phyloP scores from a whole-genome alignment of 2,329 filamentous ascomycete genomes.

The Phyllosticta capitalensis region DNA sequence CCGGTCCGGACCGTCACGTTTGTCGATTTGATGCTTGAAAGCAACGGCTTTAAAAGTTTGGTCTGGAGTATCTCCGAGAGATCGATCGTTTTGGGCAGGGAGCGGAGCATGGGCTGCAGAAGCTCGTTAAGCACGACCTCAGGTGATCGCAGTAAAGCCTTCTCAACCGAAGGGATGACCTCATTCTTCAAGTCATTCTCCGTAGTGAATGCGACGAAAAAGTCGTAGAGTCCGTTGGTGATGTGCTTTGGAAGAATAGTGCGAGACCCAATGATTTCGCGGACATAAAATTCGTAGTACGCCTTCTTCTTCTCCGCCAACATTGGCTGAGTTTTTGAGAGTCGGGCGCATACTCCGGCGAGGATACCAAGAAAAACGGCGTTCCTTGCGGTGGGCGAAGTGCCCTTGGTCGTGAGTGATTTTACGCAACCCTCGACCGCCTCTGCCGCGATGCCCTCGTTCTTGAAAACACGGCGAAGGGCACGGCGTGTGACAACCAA shows the following conservation, averaged over 20 bases:
- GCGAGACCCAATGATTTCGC: constrained; percentile 77
- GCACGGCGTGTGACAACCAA: constrained; percentile 70
- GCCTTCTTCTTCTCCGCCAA: constrained; percentile 59
- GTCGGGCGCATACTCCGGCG: constrained; percentile 73
- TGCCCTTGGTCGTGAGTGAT: constrained; percentile 58
- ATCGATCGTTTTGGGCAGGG: constrained; percentile 63
- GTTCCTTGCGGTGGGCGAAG: constrained; percentile 57
- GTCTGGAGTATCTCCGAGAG: constrained; percentile 63
- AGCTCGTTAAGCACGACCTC: constrained; percentile 80
- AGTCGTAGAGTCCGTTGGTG: constrained; percentile 64
- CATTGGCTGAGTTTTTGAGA: constrained; percentile 51
- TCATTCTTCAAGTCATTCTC: constrained; percentile 66
- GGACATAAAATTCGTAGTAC: constrained; percentile 72
- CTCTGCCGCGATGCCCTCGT: constrained; percentile 48
- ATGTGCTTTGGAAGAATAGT: constrained; percentile 61
- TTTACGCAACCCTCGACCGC: constrained; percentile 54
- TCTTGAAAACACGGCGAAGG: constrained; percentile 62
- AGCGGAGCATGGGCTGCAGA: constrained; percentile 60
- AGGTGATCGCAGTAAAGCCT: constrained; percentile 77
- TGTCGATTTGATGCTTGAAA: constrained; percentile 87
- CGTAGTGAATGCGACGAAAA: constrained; percentile 68
- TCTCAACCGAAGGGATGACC: constrained; percentile 74
- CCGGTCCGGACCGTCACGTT: constrained; percentile 69
- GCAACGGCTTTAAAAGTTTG: constrained; percentile 72
- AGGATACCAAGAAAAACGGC: constrained; percentile 74